Conservation (phyloP, 139 green algal species). For the Haematococcus sp. region DNA sequence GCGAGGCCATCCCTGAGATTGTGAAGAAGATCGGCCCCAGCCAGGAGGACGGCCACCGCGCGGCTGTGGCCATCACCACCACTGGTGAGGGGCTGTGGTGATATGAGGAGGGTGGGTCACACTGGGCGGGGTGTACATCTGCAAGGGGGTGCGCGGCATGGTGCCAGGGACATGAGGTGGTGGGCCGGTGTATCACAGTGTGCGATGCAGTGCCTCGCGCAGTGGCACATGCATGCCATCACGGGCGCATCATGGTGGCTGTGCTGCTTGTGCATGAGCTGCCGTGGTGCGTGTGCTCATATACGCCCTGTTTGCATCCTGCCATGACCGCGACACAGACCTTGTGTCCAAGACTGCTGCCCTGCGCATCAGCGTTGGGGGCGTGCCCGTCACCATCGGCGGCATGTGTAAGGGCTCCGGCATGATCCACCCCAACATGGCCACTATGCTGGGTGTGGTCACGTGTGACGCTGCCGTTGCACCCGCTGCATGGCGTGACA, state of each 20-base stretch:
- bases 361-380: slow-evolving; percentile 69
- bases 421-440: slow-evolving; percentile 99
- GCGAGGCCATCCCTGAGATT: slow-evolving; percentile 77
- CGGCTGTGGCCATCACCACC: slow-evolving; percentile 89
- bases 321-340: slow-evolving; percentile 26
- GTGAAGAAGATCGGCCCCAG: slow-evolving; percentile 48
- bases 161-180: no score
- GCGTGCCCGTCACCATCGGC: slow-evolving; percentile 72
- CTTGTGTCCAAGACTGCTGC: slow-evolving; percentile 85
- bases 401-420: slow-evolving; percentile 95
- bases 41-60: slow-evolving; percentile 65
- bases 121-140: no score
- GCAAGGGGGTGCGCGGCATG: no score
- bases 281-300: no score
- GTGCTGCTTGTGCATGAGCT: no score
- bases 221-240: not conserved
- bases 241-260: no score
- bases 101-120: no score
- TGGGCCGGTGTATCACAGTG: no score
- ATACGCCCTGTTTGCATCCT: not conserved
- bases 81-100: slow-evolving; percentile 46
- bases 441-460: slow-evolving; percentile 96
- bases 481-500: slow-evolving; percentile 70
- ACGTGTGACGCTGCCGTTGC: slow-evolving; percentile 89
- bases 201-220: not conserved